Evolutionary conservation across 192 early-diverging fungal species (phyloP).

Genomic region (Coemansia sp.): DNA sequence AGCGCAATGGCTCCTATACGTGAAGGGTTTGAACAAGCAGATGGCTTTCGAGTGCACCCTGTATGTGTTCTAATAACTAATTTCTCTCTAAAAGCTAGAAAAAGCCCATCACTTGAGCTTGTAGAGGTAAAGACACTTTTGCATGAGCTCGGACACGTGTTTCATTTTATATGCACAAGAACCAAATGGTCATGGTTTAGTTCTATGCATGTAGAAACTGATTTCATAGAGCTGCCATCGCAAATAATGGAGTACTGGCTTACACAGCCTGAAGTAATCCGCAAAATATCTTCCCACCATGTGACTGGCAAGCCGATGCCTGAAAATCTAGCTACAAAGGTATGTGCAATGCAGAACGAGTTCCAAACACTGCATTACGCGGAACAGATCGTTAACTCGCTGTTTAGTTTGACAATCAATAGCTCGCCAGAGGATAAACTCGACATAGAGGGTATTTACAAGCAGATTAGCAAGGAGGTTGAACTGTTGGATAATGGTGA

Average conservation of each 20-base stretch:
- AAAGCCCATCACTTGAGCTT: too few species aligned
- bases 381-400: constrained; percentile 65
- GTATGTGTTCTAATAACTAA: constrained; percentile 61
- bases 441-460: constrained; percentile 34
- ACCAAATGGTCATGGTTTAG: constrained; percentile 67
- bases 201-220: constrained; percentile 58
- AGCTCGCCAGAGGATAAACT: constrained; percentile 28
- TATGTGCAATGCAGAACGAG: constrained; percentile 67
- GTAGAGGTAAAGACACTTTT: constrained; percentile 58
- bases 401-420: constrained; percentile 67
- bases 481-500: constrained; percentile 22
- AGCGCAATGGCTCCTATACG: constrained; percentile 68
- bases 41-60: constrained; percentile 53
- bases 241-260: constrained; percentile 81
- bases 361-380: constrained; percentile 61
- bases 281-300: constrained; percentile 60
- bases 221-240: constrained; percentile 78
- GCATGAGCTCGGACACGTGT: constrained; percentile 74
- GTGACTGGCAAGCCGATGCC: constrained; percentile 62
- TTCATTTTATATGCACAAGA: constrained; percentile 60
- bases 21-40: constrained; percentile 55
- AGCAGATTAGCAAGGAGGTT: constrained; percentile 17
- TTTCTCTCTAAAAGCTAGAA: too few species aligned
- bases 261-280: constrained; percentile 54
- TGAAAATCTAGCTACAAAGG: not conserved